A percentile compares a stretch with the other conserved stretches of the same genome.
These are phyloP conservation scores for Coleophoma crateriformis DNA, from an alignment of 2,329 filamentous ascomycete genomes.

Conservation along the genomic window DNA sequence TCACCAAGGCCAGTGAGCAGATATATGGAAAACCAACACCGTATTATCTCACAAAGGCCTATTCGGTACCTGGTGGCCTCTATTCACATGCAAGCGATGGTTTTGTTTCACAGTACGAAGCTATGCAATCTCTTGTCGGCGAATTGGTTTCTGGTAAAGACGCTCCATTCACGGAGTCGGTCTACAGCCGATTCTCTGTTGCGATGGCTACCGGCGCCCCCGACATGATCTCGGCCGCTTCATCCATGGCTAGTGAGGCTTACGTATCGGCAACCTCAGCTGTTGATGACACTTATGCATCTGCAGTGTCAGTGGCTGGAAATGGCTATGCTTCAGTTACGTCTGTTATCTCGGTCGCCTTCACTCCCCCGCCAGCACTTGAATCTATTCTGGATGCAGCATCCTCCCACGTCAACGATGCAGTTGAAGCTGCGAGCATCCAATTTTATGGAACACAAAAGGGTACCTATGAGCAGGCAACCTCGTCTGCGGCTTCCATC, in stretches of 20 bases:
- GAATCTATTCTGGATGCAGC: slow-evolving; percentile 53
- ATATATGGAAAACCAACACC: slow-evolving; percentile 25
- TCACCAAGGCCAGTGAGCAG: slow-evolving; percentile 25
- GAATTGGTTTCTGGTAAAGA: slow-evolving; percentile 75
- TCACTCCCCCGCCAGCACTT: slow-evolving; percentile 51
- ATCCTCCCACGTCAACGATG: slow-evolving; percentile 48
- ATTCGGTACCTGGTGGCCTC: not conserved
- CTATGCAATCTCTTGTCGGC: slow-evolving; percentile 66
- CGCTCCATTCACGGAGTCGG: slow-evolving; percentile 75
- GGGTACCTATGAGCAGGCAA: slow-evolving; percentile 46
- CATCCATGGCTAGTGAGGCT: slow-evolving; percentile 43
- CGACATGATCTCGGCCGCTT: slow-evolving; percentile 38
- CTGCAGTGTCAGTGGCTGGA: slow-evolving; percentile 46
- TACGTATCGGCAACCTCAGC: slow-evolving; percentile 37
- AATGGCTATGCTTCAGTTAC: slow-evolving; percentile 37
- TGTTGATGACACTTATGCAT: slow-evolving; percentile 31
- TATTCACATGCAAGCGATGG: slow-evolving; percentile 53
- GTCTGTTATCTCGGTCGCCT: slow-evolving; percentile 39
- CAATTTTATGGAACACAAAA: slow-evolving; percentile 53
- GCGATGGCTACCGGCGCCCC: slow-evolving; percentile 63
- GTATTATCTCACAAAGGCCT: slow-evolving; percentile 25
- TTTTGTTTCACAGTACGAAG: slow-evolving; percentile 59
- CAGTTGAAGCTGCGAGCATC: slow-evolving; percentile 51
- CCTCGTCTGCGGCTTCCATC: slow-evolving; percentile 44
- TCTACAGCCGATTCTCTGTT: slow-evolving; percentile 64